Evolutionary conservation across 108 stramenopile genomes (phyloP), one percentile per base, ranked within the genome.

Genomic region (Nitzschia sp.): DNA sequence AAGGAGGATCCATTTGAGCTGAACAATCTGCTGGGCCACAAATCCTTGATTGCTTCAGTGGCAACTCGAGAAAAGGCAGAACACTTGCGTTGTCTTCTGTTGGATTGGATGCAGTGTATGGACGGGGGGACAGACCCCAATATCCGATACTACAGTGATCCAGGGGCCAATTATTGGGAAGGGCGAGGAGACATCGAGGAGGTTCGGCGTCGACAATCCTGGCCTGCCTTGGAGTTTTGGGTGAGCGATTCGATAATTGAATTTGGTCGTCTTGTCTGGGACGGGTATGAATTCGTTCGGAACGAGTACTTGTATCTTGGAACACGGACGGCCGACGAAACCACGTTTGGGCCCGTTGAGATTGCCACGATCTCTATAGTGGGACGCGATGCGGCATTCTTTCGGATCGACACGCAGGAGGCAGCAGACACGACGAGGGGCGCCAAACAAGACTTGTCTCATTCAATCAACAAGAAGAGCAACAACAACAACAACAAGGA

Each of bases 51-150:
- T 35, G 21, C 53, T 13, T 2, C 53, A 22, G 29, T 17, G 17
- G 1, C 16, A 34, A 46, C 32, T 16, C 31, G 64, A 32, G 58
- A 45, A n/a, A 67, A 67, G 28, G 73, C 66, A 15, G 73, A 74
- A 32, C 66, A 74, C 30, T 21, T 74, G 44, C 25, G 59, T 25
- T 70, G 55, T 47, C 58, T 70, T 15, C 33, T 70, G 13, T 55
- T 59, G 11, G 69, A 70, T 45, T 70, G 69, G 69, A 70, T 70
- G 69, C n/a, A 26, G 23, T 38, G 69, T 45, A 36, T 60, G 27
- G 58, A 70, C 30, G 45, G 31, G 1, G 45, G 31, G 1, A 16
- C 15, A 13, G 48, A 66, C 21, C 25, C 26, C 29, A 0, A 13
- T 6, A 26, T 0, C 11, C 46, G 50, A 15, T 68, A 55, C 2